A percentile compares a stretch with the other conserved stretches of the same genome.
phyloP scores from a whole-genome alignment of 2,329 filamentous ascomycete species.

The Neurospora sp. region DNA sequence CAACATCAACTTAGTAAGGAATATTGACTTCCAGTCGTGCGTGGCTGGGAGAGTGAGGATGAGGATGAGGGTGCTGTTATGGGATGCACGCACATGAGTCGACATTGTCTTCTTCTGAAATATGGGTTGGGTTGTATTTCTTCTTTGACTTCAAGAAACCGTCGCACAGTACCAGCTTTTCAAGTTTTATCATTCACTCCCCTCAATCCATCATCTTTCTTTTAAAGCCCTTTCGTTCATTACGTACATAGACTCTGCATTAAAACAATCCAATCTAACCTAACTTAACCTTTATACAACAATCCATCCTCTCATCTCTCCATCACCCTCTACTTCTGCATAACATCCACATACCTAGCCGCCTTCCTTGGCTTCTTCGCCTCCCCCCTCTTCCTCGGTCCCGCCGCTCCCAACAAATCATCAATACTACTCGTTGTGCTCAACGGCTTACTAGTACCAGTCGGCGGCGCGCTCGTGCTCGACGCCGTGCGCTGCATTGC shows the following conservation, averaged over 20 bases:
- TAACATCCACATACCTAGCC: slow-evolving; percentile 89
- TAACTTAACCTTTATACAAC: not conserved
- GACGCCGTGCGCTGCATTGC: slow-evolving; percentile 40
- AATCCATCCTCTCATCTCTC: not conserved
- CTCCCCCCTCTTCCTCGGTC: slow-evolving; percentile 50
- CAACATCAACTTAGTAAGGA: no score
- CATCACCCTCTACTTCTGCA: slow-evolving; percentile 49
- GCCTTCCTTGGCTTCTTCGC: slow-evolving; percentile 68
- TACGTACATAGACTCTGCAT: not conserved
- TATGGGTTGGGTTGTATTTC: no score
- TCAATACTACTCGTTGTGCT: slow-evolving; percentile 93
- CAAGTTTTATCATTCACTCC: not conserved
- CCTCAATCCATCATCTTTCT: not conserved
- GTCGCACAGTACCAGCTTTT: not conserved
- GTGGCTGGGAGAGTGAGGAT: no score
- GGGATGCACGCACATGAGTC: not conserved
- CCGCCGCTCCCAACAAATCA: slow-evolving; percentile 71
- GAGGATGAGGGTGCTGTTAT: no score
- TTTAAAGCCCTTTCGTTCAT: not conserved
- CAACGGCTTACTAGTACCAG: slow-evolving; percentile 68
- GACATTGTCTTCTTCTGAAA: not conserved
- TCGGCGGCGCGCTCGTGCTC: slow-evolving; percentile 41
- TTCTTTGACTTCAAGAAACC: not conserved
- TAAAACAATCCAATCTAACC: not conserved
- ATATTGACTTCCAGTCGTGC: no score